Base-by-base conservation (phyloP, 2,329 filamentous ascomycete genomes). In the Fusarium annulatum region DNA sequence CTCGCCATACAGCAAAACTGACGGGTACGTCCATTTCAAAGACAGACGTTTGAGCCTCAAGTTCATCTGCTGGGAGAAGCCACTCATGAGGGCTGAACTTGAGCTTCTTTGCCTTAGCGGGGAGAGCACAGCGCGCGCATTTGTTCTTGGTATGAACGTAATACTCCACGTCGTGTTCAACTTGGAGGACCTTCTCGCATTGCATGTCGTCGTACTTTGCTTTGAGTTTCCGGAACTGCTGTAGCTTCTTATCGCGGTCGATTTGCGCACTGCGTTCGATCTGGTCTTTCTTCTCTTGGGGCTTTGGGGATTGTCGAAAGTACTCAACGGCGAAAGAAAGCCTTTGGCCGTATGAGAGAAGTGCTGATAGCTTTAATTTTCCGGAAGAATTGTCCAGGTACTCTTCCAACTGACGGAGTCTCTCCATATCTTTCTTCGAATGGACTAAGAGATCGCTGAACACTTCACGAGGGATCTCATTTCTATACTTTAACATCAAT, bases 81-180 rank as follows among this genome's bases (percentile, higher is more conserved):
- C 88, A 91, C 74, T 92, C 90, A 67, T 89, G 82, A 14, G 88
- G 76, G 0, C 46, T 2, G 12, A 92, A 90, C 0, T 33, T 42
- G 1, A 92, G 63, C 0, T 7, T 4, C 0, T 81, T 51, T 1
- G 87, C 87, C n/a, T 77, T 3, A 0, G 10, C 8, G 7, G 71
- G 48, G 1, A 80, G 67, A 0, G 5, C 4, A 71, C 87, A 90
- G 59, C 81, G 83, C 2, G 6, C 4, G 62, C 86, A 88, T 1
- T 3, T 59, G 36, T 80, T 77, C 4, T 34, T 16, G 8, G 0
- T 33, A 23, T 38, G 53, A 4, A 43, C 12, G 5, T 43, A 23
- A 11, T 23, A 56, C 28, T 33, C 28, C 53, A 43, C 21, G 8
- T 21, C 28, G 4, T 42, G 16, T 26, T 56, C 16, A 4, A 56